Evolutionary conservation across 208 protist genomes (phyloP).

Genomic region (Crithidia brevicula): DNA sequence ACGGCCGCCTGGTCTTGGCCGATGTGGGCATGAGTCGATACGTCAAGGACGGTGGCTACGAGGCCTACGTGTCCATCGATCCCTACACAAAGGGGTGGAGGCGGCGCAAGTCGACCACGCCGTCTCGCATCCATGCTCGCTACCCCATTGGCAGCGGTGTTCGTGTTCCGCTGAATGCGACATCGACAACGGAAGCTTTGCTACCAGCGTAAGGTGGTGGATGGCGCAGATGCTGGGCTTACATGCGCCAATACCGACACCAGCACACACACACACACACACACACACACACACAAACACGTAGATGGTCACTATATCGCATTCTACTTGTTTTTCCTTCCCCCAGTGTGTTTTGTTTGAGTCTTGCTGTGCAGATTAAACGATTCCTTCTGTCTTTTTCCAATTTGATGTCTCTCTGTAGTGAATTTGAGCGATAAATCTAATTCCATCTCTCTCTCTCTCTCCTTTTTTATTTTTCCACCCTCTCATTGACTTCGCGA

Average conservation of each 20-base stretch:
- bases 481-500: no score
- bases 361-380: background rate
- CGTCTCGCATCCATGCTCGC: slow-evolving; percentile 16
- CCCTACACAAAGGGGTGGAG: slow-evolving; percentile 7
- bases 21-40: slow-evolving; percentile 42
- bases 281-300: background rate
- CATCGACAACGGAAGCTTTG: background rate
- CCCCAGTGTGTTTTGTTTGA: background rate
- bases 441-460: no score
- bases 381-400: background rate
- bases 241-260: no score
- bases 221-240: no score
- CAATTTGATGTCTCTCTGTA: no score
- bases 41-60: slow-evolving; percentile 41
- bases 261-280: background rate
- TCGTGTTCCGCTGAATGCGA: background rate
- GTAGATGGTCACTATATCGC: background rate
- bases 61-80: slow-evolving; percentile 19
- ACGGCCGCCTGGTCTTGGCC: slow-evolving; percentile 20
- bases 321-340: background rate
- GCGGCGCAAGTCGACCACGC: background rate
- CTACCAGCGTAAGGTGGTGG: background rate
- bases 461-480: no score
- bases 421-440: no score
- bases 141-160: slow-evolving; percentile 20